Percentiles rank a stretch among this genome's conserved stretches.
phyloP scores from a whole-genome alignment of 2,329 filamentous ascomycete genomes.

The Periconia macrospinosa region DNA sequence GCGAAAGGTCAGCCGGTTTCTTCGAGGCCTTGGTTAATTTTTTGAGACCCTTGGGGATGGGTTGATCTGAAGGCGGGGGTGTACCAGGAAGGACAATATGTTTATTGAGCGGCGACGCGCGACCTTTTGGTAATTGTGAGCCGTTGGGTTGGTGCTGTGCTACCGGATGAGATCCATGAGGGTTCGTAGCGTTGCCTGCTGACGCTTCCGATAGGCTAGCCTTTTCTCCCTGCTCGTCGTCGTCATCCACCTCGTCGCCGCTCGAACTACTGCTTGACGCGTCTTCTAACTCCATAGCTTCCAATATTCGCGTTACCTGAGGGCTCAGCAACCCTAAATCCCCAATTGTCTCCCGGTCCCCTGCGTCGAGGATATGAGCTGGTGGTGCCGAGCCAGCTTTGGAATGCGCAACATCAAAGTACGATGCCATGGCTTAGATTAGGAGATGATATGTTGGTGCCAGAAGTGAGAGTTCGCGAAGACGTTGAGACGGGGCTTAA shows the following conservation, averaged over 20 bases:
- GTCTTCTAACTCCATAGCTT: constrained; percentile 25
- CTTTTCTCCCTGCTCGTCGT: neutral
- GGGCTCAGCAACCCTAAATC: constrained; percentile 29
- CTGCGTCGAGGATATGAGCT: neutral
- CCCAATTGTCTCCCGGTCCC: constrained; percentile 17
- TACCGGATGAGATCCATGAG: constrained; percentile 2
- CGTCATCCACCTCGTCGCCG: neutral
- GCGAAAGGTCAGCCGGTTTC: constrained; percentile 28
- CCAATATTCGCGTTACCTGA: constrained; percentile 32
- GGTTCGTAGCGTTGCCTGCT: constrained; percentile 2
- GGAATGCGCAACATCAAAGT: constrained; percentile 31
- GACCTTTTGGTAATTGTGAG: constrained; percentile 6
- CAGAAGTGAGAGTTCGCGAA: neutral
- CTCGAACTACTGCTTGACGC: constrained; percentile 31
- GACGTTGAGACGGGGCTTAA: too few species aligned
- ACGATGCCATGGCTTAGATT: constrained; percentile 31
- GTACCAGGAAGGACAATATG: constrained; percentile 10
- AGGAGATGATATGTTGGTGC: neutral
- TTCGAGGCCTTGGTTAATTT: neutral
- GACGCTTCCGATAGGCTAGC: constrained; percentile 12
- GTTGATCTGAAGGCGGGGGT: neutral
- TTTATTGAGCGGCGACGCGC: constrained; percentile 4
- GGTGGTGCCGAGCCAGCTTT: neutral
- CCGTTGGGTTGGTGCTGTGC: constrained; percentile 2
- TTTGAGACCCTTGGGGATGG: neutral